These are phyloP conservation scores for Lecanosticta acicola DNA, from an alignment of 2,329 filamentous ascomycete species.

Conservation along the genomic window DNA sequence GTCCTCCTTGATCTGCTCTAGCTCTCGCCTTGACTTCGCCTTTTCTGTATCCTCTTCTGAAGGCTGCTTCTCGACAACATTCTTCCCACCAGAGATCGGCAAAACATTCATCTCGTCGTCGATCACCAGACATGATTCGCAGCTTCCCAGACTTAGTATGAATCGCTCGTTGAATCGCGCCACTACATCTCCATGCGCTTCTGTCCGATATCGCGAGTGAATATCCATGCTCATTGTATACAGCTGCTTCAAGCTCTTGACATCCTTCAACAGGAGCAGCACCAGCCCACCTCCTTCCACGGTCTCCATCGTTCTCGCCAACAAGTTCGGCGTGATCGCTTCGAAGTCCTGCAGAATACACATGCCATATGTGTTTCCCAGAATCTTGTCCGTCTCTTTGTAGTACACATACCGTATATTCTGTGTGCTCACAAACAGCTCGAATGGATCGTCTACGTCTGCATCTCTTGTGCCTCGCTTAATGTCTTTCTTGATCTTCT, in stretches of 20 bases:
- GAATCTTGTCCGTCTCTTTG: conserved; percentile 98
- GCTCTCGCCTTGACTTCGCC: conserved; percentile 63
- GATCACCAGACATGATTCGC: conserved; percentile 88
- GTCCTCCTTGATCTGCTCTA: conserved; percentile 81
- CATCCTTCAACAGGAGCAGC: conserved; percentile 84
- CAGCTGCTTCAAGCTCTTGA: conserved; percentile 94
- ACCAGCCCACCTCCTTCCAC: conserved; percentile 94
- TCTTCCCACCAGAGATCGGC: conserved; percentile 92
- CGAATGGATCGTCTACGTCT: conserved; percentile 91
- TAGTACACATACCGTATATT: conserved; percentile 99
- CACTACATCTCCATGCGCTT: conserved; percentile 90
- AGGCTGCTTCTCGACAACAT: conserved; percentile 74
- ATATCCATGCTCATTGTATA: conserved; percentile 98
- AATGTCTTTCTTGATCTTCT: conserved; percentile 97
- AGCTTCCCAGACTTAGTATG: conserved; percentile 89
- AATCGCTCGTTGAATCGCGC: conserved; percentile 98
- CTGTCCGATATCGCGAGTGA: conserved; percentile 90
- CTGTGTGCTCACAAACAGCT: conserved; percentile 92
- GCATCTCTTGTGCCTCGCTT: conserved; percentile 89
- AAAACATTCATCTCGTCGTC: conserved; percentile 97
- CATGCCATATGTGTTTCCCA: conserved; percentile 98
- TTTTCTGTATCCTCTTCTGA: conserved; percentile 70
- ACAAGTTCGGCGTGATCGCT: conserved; percentile 91
- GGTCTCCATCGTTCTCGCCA: conserved; percentile 92
- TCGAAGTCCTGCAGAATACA: conserved; percentile 98